Evolutionary conservation across 305 asterid species (phyloP).

Genomic region (Fraxinus dipetala): DNA sequence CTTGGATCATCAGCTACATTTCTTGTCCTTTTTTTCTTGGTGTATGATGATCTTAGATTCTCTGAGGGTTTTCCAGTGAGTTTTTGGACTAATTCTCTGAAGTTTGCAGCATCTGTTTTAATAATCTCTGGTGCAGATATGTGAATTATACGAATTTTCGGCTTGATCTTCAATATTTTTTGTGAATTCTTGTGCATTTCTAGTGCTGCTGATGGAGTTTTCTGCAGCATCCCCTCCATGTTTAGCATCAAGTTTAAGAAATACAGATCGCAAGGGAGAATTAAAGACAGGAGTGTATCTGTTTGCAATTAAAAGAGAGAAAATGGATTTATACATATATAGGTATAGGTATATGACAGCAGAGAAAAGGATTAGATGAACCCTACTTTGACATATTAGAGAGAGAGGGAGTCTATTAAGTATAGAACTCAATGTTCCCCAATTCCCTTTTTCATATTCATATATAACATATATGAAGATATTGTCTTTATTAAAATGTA

Average conservation of each 20-base stretch:
- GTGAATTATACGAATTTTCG: conserved; percentile 84
- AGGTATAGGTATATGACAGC: conserved; percentile 27
- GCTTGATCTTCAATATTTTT: conserved; percentile 58
- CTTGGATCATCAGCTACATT: conserved; percentile 2
- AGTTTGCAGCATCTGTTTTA: conserved; percentile 72
- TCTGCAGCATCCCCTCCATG: conserved; percentile 34
- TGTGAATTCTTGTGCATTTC: conserved; percentile 62
- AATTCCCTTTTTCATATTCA: conserved; percentile 21
- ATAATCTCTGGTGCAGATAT: conserved; percentile 91
- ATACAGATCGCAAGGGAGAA: neutral
- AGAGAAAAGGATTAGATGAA: conserved; percentile 49
- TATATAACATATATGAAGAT: conserved; percentile 22
- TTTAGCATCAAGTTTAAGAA: conserved; percentile 13
- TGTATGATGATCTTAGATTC: neutral
- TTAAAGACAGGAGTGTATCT: conserved; percentile 30
- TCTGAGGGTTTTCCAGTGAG: conserved; percentile 88
- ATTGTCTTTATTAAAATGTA: neutral
- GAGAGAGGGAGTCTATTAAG: conserved; percentile 47
- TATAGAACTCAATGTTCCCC: conserved; percentile 49
- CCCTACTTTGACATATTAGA: conserved; percentile 42
- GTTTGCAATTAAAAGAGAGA: conserved; percentile 21
- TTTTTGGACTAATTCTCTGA: conserved; percentile 77
- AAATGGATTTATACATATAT: neutral
- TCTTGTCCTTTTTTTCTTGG: conserved; percentile 16
- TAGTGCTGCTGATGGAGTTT: conserved; percentile 31